These are phyloP conservation scores for Chrysanthemum lavandulifolium DNA, from an alignment of 129 eudicot species.

Conservation along the genomic window DNA sequence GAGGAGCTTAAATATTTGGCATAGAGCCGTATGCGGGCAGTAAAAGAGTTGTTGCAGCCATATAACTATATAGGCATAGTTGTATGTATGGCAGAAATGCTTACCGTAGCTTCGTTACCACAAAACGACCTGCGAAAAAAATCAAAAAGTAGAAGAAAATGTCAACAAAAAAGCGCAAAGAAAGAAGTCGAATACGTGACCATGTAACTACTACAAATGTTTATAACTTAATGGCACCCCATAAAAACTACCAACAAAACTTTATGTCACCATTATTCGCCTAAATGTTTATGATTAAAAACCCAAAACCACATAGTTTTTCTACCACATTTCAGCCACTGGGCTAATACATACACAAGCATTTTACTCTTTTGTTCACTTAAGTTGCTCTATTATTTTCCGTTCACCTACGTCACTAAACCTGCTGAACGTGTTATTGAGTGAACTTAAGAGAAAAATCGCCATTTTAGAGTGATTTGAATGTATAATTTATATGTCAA, in stretches of 20 bases:
- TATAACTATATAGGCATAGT: not conserved
- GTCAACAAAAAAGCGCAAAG: not conserved
- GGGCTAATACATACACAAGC: too few species aligned
- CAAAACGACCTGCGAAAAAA: slow-evolving; percentile 17
- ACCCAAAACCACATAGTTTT: not conserved
- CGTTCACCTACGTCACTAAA: too few species aligned
- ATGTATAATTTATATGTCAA: too few species aligned
- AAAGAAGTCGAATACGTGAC: not conserved
- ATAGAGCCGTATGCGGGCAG: not conserved
- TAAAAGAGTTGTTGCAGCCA: not conserved
- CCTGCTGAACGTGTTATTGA: too few species aligned
- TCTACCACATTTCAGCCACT: not conserved
- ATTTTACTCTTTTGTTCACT: not conserved
- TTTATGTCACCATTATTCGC: not conserved
- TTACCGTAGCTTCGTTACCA: slow-evolving; percentile 5
- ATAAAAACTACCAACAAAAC: not conserved
- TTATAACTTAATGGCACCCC: not conserved
- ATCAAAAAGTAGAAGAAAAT: not conserved
- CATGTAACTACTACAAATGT: not conserved
- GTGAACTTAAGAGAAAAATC: too few species aligned
- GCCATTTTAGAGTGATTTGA: too few species aligned
- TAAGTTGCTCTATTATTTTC: not conserved
- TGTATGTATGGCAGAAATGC: not conserved
- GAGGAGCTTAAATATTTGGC: not conserved
- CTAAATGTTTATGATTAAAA: not conserved